phyloP scores from a whole-genome alignment of 202 grass and related monocot species.

The Eragrostis tef region DNA sequence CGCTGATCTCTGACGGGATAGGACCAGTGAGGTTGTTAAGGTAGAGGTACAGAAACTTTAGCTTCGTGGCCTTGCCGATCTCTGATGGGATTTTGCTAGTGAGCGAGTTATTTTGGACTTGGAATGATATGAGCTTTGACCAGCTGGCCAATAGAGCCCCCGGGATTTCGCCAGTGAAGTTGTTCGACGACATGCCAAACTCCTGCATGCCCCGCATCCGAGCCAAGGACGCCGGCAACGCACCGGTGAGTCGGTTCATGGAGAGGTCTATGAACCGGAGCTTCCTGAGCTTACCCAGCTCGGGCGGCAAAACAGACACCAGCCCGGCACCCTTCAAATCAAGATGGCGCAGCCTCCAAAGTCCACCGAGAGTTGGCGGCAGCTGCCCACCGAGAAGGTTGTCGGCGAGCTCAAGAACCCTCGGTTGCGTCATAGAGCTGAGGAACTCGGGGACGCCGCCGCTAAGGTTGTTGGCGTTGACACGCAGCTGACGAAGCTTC shows the following conservation, averaged over 20 bases:
- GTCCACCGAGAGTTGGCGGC: conserved; percentile 57
- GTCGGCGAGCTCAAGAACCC: conserved; percentile 56
- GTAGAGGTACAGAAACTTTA: conserved; percentile 36
- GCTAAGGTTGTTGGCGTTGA: conserved; percentile 43
- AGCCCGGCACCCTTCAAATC: conserved; percentile 39
- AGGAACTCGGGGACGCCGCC: conserved; percentile 61
- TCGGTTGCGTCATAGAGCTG: conserved; percentile 53
- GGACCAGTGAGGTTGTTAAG: conserved; percentile 40
- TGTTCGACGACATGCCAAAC: conserved; percentile 65
- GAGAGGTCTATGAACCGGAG: conserved; percentile 50
- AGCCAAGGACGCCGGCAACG: conserved; percentile 48
- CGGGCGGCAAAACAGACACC: conserved; percentile 49
- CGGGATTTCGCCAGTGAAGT: conserved; percentile 52
- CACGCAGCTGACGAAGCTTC: conserved; percentile 58
- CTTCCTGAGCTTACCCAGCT: conserved; percentile 55
- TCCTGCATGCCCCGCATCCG: conserved; percentile 54
- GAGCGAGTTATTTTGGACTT: conserved; percentile 44
- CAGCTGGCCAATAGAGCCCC: conserved; percentile 49
- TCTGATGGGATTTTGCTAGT: conserved; percentile 45
- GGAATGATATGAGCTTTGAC: conserved; percentile 68
- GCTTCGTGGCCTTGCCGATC: conserved; percentile 50
- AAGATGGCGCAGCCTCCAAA: conserved; percentile 54
- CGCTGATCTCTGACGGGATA: conserved; percentile 42
- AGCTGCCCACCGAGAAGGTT: conserved; percentile 51
- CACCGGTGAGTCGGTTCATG: conserved; percentile 52